These are phyloP conservation scores for Mortierella sp. DNA, from an alignment of 371 early-diverging fungal species.

Conservation along the genomic window DNA sequence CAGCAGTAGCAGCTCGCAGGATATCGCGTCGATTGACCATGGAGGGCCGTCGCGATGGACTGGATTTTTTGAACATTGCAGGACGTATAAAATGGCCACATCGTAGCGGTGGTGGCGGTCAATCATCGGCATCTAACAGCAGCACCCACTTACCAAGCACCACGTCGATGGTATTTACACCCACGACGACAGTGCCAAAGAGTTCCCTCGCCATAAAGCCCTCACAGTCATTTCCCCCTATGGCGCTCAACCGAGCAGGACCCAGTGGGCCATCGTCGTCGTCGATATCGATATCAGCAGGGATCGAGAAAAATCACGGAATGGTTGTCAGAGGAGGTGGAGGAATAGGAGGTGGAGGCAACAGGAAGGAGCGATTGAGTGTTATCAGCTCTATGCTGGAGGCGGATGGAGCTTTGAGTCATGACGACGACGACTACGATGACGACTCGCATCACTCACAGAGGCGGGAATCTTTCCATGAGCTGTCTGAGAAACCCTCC, in stretches of 20 bases:
- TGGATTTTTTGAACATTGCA: conserved; percentile 59
- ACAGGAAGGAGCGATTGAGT: neutral
- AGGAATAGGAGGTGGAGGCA: neutral
- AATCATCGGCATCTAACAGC: neutral
- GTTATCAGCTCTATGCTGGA: neutral
- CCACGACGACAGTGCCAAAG: neutral
- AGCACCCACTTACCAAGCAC: neutral
- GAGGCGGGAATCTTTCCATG: neutral
- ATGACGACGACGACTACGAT: neutral
- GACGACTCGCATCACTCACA: neutral
- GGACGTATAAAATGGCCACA: conserved; percentile 31
- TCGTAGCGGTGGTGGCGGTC: conserved; percentile 40
- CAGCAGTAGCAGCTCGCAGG: conserved; percentile 58
- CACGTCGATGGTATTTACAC: neutral
- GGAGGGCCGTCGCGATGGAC: conserved; percentile 59
- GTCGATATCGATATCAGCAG: neutral
- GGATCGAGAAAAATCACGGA: neutral
- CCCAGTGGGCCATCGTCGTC: neutral
- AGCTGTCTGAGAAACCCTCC: neutral
- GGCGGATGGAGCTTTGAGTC: neutral
- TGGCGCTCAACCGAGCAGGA: neutral
- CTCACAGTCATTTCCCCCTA: neutral
- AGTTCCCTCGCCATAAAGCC: conserved; percentile 7
- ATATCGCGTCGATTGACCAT: conserved; percentile 54
- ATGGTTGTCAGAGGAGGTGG: neutral